These are phyloP conservation scores for Sphaerobolus stellatus DNA, from an alignment of 1,284 basidiomycete genomes.

Conservation along the genomic window DNA sequence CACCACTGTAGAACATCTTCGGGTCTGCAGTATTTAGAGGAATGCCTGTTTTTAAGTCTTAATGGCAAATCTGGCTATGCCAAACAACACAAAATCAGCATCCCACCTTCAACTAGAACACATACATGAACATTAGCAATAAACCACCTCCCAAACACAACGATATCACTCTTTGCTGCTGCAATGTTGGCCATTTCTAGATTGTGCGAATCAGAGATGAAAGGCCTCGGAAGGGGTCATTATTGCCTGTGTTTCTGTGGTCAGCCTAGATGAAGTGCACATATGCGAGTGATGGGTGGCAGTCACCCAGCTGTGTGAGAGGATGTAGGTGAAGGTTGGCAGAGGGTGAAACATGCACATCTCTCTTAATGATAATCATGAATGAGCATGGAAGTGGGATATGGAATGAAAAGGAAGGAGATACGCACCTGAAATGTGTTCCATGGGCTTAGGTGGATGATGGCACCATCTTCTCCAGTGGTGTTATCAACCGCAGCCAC, in stretches of 20 bases:
- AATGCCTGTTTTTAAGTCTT: constrained; percentile 11
- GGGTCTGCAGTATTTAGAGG: constrained; percentile 11
- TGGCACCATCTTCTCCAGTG: constrained; percentile 22
- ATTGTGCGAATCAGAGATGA: constrained; percentile 47
- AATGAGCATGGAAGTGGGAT: not conserved
- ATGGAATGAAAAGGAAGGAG: not conserved
- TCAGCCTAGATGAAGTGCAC: constrained; percentile 54
- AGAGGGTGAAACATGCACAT: constrained; percentile 46
- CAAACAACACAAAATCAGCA: too few species aligned
- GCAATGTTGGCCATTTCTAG: not conserved
- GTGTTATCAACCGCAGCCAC: constrained; percentile 23
- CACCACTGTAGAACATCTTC: constrained; percentile 13
- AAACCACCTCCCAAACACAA: constrained; percentile 41
- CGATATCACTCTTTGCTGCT: constrained; percentile 24
- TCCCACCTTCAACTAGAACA: not conserved
- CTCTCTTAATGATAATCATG: constrained; percentile 18
- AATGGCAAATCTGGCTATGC: constrained; percentile 15
- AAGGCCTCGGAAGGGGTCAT: constrained; percentile 21
- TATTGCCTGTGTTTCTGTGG: not conserved
- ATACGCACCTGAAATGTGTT: too few species aligned
- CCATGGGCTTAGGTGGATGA: constrained; percentile 41
- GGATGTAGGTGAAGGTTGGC: constrained; percentile 42
- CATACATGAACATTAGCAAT: constrained; percentile 30
- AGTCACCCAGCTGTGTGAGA: constrained; percentile 29
- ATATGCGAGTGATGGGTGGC: constrained; percentile 54